phyloP scores from a whole-genome alignment of 306 rosid species.

The Alnus glutinosa region DNA sequence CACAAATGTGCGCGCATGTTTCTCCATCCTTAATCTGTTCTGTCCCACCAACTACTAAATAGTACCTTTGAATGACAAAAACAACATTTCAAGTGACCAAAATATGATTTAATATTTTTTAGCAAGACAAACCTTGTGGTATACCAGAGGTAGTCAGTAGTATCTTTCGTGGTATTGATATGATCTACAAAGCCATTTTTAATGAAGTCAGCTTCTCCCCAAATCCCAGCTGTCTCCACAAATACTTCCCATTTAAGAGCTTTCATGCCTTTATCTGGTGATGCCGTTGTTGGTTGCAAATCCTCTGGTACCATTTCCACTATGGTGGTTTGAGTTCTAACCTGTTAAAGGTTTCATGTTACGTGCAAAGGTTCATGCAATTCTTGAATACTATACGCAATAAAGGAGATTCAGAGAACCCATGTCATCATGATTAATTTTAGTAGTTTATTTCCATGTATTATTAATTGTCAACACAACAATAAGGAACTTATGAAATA shows the following conservation, averaged over 20 bases:
- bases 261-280: slow-evolving; percentile 41
- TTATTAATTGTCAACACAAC: background rate
- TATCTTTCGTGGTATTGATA: slow-evolving; percentile 89
- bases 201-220: slow-evolving; percentile 74
- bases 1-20: background rate
- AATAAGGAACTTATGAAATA: background rate
- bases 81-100: background rate
- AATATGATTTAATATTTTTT: background rate
- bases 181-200: slow-evolving; percentile 82
- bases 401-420: background rate
- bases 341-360: slow-evolving; percentile 52
- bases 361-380: slow-evolving; percentile 16
- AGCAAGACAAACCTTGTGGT: slow-evolving; percentile 74
- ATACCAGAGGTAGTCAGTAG: slow-evolving; percentile 92
- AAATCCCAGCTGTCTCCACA: slow-evolving; percentile 77
- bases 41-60: background rate
- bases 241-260: slow-evolving; percentile 66
- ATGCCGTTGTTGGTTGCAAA: slow-evolving; percentile 43
- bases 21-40: slow-evolving; percentile 2
- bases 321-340: slow-evolving; percentile 54
- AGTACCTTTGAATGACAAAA: background rate
- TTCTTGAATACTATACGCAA: background rate
- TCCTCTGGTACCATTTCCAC: slow-evolving; percentile 73
- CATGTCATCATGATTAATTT: background rate
- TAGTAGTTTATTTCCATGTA: background rate